A percentile compares a stretch with the other conserved stretches of the same genome.
Evolutionary conservation across 176 grass and related monocot species (phyloP).

Genomic region (Metroxylon sagu): DNA sequence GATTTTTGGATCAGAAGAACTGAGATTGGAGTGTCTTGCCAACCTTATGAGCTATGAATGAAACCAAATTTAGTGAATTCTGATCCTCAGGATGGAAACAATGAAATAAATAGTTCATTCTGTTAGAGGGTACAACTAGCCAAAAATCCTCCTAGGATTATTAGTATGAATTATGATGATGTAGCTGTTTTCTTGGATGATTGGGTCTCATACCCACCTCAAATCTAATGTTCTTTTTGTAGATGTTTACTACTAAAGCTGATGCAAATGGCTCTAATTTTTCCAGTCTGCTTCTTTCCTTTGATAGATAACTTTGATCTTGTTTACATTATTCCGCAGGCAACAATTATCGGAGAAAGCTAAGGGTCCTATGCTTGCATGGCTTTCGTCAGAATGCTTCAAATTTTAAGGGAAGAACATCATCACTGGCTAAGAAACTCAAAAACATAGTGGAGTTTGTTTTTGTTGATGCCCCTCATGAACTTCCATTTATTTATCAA

Average conservation of each 20-base stretch:
- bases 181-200: no score
- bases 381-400: conserved; percentile 91
- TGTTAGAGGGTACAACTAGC: no score
- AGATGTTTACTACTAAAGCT: neutral
- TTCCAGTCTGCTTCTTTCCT: neutral
- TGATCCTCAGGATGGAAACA: no score
- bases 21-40: no score
- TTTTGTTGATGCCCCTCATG: conserved; percentile 75
- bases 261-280: neutral
- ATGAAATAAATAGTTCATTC: no score
- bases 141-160: no score
- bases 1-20: no score
- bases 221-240: no score
- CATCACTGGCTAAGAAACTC: conserved; percentile 78
- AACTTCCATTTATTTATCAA: conserved; percentile 66
- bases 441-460: conserved; percentile 65
- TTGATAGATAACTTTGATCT: neutral
- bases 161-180: no score
- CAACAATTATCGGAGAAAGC: conserved; percentile 31
- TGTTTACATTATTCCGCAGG: conserved; percentile 27
- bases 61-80: no score
- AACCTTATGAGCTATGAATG: no score
- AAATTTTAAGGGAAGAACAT: conserved; percentile 87
- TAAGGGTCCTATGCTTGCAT: conserved; percentile 89
- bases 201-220: no score